phyloP scores from a whole-genome alignment of 2,329 filamentous ascomycete genomes.

The Neocatenulostroma microsporum region DNA sequence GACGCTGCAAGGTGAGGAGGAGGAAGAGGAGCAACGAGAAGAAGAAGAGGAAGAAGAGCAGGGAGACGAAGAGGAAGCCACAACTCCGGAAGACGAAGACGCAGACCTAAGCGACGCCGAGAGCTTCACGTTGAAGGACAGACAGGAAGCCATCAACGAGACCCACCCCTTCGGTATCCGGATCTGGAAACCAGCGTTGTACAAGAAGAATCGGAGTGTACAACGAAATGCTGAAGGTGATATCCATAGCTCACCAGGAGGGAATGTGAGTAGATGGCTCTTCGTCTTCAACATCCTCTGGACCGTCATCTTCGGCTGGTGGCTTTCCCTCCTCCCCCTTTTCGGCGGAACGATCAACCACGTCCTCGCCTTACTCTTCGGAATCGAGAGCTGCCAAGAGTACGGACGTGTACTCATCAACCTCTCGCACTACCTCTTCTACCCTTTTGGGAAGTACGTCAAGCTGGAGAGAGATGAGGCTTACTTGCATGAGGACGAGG shows the following conservation, averaged over 20 bases:
- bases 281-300: constrained; percentile 83
- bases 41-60: constrained; percentile 34
- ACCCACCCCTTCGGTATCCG: constrained; percentile 98
- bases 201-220: constrained; percentile 95
- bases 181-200: constrained; percentile 96
- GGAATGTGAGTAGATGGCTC: constrained; percentile 74
- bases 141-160: constrained; percentile 95
- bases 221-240: constrained; percentile 94
- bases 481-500: constrained; percentile 88
- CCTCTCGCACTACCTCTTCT: constrained; percentile 78
- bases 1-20: constrained; percentile 35
- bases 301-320: constrained; percentile 93
- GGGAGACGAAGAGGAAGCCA: constrained; percentile 48
- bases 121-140: constrained; percentile 94
- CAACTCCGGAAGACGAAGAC: constrained; percentile 52
- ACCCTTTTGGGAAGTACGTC: constrained; percentile 95
- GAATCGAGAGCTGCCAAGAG: constrained; percentile 69
- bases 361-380: constrained; percentile 63
- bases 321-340: constrained; percentile 72
- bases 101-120: constrained; percentile 80
- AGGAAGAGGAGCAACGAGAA: constrained; percentile 28
- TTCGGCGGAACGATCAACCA: constrained; percentile 71
- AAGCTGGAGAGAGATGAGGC: constrained; percentile 88
- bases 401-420: constrained; percentile 83
- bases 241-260: constrained; percentile 90